Base-by-base conservation (phyloP, 1,284 basidiomycete species). In the Crucibulum cyathiforme region DNA sequence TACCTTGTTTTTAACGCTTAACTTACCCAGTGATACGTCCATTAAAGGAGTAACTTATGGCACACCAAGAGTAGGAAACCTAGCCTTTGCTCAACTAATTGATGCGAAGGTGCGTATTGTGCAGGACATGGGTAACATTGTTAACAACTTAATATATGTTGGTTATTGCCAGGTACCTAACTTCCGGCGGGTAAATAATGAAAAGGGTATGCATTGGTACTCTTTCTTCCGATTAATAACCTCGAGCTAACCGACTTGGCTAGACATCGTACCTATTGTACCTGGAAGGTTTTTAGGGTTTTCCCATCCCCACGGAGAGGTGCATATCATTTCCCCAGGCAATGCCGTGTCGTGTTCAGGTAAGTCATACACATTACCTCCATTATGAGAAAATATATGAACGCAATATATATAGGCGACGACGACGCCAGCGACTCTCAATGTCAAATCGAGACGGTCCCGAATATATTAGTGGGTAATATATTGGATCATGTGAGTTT, bases 121-220 rank as follows among this genome's bases (percentile, higher is more conserved):
- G 24, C 13, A 12, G 15, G 10, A 24, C 10, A 15, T 59, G 60
- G 35, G 35, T 52, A 48, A 24, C 39, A 45, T 54, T 43, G 31
- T 55, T 37, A 6, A n/a, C 5, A 24, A 9, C 46, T 35, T 51
- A 53, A 51, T 50, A 38, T 37, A 7, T 24, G 24, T 24, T 24
- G 24, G 24, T 24, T 24, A 24, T 24, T 24, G 24, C 4, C 24
- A 76, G 77, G 72, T 85, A 15, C 65, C 77, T 0, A 73, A 82
- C 61, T 80, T 84, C 63, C 77, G 69, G 60, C 77, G 83, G 31
- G 74, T 85, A 52, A 84, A 83, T 66, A 83, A 85, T 56, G 60
- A 75, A 64, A 69, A 67, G 61, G 75, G 74, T 74, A 53, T 46
- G 31, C 46, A 57, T 35, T 38, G 57, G n/a, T 19, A 7, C 13